Percentiles rank a stretch among this genome's conserved stretches.
Conservation (phyloP, 352 stramenopile genomes). For the Globisporangium abappressorium region DNA sequence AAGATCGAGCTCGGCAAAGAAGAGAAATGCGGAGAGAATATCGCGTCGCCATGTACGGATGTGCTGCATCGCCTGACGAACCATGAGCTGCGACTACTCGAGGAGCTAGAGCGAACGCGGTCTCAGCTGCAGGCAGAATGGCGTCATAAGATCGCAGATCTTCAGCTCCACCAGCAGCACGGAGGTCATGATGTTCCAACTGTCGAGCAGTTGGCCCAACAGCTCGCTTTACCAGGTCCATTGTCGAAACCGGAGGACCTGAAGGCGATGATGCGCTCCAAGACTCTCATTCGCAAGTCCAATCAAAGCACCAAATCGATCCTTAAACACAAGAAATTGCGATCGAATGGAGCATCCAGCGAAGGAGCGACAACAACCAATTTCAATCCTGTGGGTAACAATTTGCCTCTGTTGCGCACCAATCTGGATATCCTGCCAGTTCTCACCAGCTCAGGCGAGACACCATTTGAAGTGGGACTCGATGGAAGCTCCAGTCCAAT, state of each 20-base stretch:
- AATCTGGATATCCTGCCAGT: constrained; percentile 66
- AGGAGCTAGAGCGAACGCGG: constrained; percentile 74
- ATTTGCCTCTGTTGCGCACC: constrained; percentile 21
- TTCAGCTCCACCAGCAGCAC: constrained; percentile 39
- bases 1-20: not conserved
- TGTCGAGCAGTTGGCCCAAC: constrained; percentile 41
- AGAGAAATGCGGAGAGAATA: constrained; percentile 4
- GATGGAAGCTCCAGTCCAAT: constrained; percentile 17
- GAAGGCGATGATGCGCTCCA: constrained; percentile 40
- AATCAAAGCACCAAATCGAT: constrained; percentile 45
- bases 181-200: constrained; percentile 20
- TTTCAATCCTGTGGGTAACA: not conserved
- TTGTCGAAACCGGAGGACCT: constrained; percentile 20
- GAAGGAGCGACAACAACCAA: not conserved
- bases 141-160: constrained; percentile 53
- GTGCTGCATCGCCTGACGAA: constrained; percentile 68
- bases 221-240: constrained; percentile 26
- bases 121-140: constrained; percentile 67
- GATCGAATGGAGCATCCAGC: not conserved
- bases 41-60: constrained; percentile 52
- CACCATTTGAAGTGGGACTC: constrained; percentile 70
- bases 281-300: constrained; percentile 37
- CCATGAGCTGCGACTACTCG: constrained; percentile 71
- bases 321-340: constrained; percentile 43
- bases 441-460: constrained; percentile 66